Base-by-base conservation (phyloP, 495 filamentous ascomycete genomes). In the Aspergillus diversus region DNA sequence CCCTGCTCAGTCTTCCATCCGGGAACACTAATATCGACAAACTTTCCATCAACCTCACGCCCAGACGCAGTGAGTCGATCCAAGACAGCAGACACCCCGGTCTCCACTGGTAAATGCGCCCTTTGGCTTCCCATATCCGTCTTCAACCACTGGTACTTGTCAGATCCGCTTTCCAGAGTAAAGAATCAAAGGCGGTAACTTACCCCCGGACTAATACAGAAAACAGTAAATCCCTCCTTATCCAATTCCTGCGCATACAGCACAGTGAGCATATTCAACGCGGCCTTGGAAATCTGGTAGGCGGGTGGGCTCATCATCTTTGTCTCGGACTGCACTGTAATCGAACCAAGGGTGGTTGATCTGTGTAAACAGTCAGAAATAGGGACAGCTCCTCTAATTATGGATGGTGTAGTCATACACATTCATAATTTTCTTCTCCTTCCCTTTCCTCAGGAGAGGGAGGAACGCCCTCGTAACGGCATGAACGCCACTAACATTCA, bases 231-330 rank as follows among this genome's bases (percentile, higher is more conserved):
- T 0, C 78, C 77, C 11, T 79, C 68, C 5, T 73, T 62, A 2
- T 66, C 75, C 57, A 76, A 78, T 11, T 71, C 64, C 48, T 74
- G 62, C 1, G 81, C 72, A 59, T 83, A 83, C 60, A 83, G 80
- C 0, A 79, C 73, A 5, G 77, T 84, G 9, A 85, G 64, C 69
- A 81, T 78, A 53, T 84, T 83, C 53, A 82, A 53, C 3, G 81
- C 80, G 0, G 81, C 78, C 66, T 85, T 86, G 33, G 75, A 70
- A 57, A 85, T 75, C 60, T 81, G 83, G 63, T 86, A 85, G 7
- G 77, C 76, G 7, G 80, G 81, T 6, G 35, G 59, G 0, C 70
- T 69, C 7, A 64, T 52, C 12, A 57, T 47, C 5, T 48, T 57
- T 43, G 66, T 76, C 4, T 21, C 46, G 0, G 17, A 34, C 1